Evolutionary conservation across 768 basidiomycete genomes (phyloP), one percentile per base, ranked within the genome.

Genomic region (Lactifluus volemus): DNA sequence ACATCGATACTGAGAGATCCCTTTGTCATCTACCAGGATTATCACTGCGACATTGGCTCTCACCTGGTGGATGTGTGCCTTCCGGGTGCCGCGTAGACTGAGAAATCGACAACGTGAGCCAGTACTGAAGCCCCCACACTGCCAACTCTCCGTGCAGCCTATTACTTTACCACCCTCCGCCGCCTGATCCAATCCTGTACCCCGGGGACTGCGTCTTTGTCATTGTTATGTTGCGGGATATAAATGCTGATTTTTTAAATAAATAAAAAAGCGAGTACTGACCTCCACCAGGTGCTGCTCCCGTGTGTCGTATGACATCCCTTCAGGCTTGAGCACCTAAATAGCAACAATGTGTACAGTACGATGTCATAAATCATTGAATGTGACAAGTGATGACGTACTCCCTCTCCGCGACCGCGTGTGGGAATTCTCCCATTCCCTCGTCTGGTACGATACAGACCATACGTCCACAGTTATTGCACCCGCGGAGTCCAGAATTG

Each of bases 1-100:
- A 81, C 84, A 53, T 83, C 88, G 3, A 95, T 99, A 61, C 95
- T 96, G 34, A 77, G 82, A 59, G 83, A 92, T 68, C 92, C 96
- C 3, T 98, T 98, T 69, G 95, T 98, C 49, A 96, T 99, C 14
- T 99, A 99, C 73, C 97, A 98, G 70, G 97, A 97, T 39, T 95
- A 98, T 73, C 97, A 99, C 70, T 97, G 97, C 68, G 97, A 99
- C 72, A 78, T 92, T 57, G 96, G 97, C 39, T 97, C 97, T 3
- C 91, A 93, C 68, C 84, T 94, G 25, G 97, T 97, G n/a, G 97
- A 99, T 70, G 93, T 98, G 60, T 92, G 90, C 72, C 77, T 98
- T 17, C 97, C 97, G 15, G 92, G 82, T 8, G 82, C 88, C 15
- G 97, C 97, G 3, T 98, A 97, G 75, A 98, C 96, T 3, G 97